These are phyloP conservation scores for Excoecaria agallocha DNA, from an alignment of 345 rosid genomes.

Conservation along the genomic window DNA sequence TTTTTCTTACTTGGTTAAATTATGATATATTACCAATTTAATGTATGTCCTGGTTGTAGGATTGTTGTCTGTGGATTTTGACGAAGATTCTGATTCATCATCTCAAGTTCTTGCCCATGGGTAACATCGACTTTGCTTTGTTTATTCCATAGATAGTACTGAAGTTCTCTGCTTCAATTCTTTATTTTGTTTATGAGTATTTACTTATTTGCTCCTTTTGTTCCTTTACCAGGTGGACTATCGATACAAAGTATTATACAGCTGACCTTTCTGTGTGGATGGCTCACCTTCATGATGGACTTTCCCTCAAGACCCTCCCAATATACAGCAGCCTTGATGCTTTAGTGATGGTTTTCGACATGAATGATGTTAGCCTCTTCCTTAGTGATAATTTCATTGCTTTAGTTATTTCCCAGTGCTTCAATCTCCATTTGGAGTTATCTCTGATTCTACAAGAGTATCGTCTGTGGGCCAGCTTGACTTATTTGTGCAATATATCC, in stretches of 20 bases:
- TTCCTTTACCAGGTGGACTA: conserved; percentile 60
- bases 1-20: background rate
- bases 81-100: conserved; percentile 52
- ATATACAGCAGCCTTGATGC: conserved; percentile 50
- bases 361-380: conserved; percentile 48
- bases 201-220: background rate
- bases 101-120: conserved; percentile 43
- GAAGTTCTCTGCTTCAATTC: background rate
- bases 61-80: conserved; percentile 56
- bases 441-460: background rate
- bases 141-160: background rate
- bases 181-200: background rate
- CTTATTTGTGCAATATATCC: background rate
- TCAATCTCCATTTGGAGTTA: conserved; percentile 1
- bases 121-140: conserved; percentile 20
- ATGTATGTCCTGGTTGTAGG: conserved; percentile 36
- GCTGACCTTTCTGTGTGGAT: conserved; percentile 81
- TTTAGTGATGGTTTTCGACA: conserved; percentile 80
- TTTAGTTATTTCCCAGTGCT: background rate
- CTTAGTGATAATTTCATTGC: background rate
- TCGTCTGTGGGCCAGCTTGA: background rate
- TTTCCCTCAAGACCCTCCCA: conserved; percentile 43
- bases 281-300: conserved; percentile 58
- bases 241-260: conserved; percentile 78
- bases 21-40: background rate